phyloP scores from a whole-genome alignment of 2,329 filamentous ascomycete genomes.

The Monosporascus sp. region DNA sequence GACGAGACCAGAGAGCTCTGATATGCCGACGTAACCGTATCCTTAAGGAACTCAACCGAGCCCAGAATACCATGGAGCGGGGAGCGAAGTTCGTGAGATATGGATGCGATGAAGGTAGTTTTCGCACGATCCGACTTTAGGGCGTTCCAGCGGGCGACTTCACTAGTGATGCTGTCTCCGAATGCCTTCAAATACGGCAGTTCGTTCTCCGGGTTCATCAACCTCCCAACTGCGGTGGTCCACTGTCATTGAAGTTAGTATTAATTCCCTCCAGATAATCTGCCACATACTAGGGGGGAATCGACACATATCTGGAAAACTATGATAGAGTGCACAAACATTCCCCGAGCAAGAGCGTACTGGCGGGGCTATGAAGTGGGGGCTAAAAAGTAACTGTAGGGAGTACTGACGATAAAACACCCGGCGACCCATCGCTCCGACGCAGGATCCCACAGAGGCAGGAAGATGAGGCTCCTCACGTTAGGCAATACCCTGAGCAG shows the following conservation, averaged over 20 bases:
- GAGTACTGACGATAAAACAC: slow-evolving; percentile 21
- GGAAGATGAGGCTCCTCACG: slow-evolving; percentile 29
- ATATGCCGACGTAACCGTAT: slow-evolving; percentile 31
- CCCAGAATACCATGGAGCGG: slow-evolving; percentile 54
- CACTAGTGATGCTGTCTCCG: slow-evolving; percentile 48
- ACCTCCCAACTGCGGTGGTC: slow-evolving; percentile 27
- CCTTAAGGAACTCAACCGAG: slow-evolving; percentile 43
- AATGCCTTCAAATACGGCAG: slow-evolving; percentile 33
- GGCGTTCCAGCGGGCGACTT: slow-evolving; percentile 49
- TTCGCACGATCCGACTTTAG: slow-evolving; percentile 48
- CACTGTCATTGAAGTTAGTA: slow-evolving; percentile 8
- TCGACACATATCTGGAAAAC: too few relatives aligned
- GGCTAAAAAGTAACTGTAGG: too few relatives aligned
- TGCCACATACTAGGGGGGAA: too few relatives aligned
- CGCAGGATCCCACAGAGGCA: slow-evolving; percentile 31
- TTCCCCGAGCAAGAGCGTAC: too few relatives aligned
- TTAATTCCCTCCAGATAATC: too few relatives aligned
- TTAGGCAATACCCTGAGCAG: slow-evolving; percentile 29
- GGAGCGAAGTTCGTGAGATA: slow-evolving; percentile 53
- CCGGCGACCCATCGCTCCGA: slow-evolving; percentile 30
- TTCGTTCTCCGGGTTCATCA: slow-evolving; percentile 32
- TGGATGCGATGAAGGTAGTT: slow-evolving; percentile 53
- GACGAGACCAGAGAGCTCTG: slow-evolving; percentile 40
- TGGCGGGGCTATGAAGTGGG: too few relatives aligned
- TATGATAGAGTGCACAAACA: too few relatives aligned